phyloP scores from a whole-genome alignment of 2,329 filamentous ascomycete genomes.

The Colletotrichum graminicola region DNA sequence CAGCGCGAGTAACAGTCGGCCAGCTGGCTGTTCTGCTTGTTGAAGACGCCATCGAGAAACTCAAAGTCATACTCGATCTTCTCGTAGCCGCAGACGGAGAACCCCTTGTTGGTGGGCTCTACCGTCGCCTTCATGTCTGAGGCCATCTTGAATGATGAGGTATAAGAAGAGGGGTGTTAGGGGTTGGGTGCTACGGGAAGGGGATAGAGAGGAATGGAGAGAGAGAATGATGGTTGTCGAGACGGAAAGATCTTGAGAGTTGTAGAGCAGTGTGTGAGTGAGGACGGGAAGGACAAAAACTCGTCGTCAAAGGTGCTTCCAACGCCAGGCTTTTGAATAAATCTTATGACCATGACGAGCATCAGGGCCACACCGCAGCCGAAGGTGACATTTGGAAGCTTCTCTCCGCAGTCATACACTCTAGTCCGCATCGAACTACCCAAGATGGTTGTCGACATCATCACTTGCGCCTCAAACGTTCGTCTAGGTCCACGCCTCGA shows the following conservation, averaged over 20 bases:
- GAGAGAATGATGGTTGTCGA: neutral
- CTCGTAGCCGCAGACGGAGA: slow-evolving; percentile 79
- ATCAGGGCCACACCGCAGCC: slow-evolving; percentile 3
- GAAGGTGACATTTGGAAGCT: neutral
- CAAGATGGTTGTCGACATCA: slow-evolving; percentile 38
- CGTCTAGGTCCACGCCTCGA: slow-evolving; percentile 23
- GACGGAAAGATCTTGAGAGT: neutral
- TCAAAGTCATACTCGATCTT: slow-evolving; percentile 83
- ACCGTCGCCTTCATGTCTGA: slow-evolving; percentile 78
- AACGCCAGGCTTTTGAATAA: slow-evolving; percentile 34
- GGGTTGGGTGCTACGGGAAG: neutral
- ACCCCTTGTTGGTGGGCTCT: slow-evolving; percentile 72
- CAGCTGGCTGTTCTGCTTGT: slow-evolving; percentile 69
- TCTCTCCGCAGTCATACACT: neutral
- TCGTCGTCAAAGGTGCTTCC: slow-evolving; percentile 1
- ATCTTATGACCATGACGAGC: neutral
- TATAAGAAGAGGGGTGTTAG: neutral
- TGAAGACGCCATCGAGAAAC: slow-evolving; percentile 78
- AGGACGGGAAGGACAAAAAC: neutral
- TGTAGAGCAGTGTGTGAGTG: neutral
- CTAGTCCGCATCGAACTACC: slow-evolving; percentile 1
- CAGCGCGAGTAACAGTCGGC: slow-evolving; percentile 74
- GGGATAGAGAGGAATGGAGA: neutral
- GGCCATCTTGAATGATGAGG: slow-evolving; percentile 58
- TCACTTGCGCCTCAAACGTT: slow-evolving; percentile 36